These are phyloP conservation scores for Vinca minor DNA, from an alignment of 257 asterid genomes.

Conservation along the genomic window DNA sequence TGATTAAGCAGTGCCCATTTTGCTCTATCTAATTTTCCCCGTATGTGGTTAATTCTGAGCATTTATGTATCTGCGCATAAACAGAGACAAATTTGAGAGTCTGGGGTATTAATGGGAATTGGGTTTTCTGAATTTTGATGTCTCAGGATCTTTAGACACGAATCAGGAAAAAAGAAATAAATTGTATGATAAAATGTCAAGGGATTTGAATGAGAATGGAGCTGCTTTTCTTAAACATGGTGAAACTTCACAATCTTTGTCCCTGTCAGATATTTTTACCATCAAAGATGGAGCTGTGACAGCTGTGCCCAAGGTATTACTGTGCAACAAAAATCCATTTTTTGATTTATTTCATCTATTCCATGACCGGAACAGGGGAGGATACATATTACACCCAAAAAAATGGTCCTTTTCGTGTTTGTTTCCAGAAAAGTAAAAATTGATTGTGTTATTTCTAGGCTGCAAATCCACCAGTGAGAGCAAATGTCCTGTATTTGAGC, in stretches of 20 bases:
- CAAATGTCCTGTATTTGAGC: slow-evolving; percentile 65
- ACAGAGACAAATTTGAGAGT: not conserved
- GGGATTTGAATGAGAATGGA: slow-evolving; percentile 75
- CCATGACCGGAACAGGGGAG: too few species aligned
- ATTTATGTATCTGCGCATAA: too few species aligned
- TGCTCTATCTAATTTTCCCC: not conserved
- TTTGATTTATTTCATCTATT: too few species aligned
- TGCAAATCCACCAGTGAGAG: slow-evolving; percentile 86
- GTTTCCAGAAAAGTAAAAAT: slow-evolving; percentile 11
- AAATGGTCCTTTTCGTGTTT: not conserved
- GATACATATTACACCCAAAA: too few species aligned
- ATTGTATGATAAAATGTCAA: slow-evolving; percentile 63
- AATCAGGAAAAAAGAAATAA: slow-evolving; percentile 55
- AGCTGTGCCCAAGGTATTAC: slow-evolving; percentile 66
- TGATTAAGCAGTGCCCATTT: too few species aligned
- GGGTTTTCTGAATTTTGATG: slow-evolving; percentile 9
- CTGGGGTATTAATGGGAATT: not conserved
- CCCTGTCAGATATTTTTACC: slow-evolving; percentile 71
- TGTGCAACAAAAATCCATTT: not conserved
- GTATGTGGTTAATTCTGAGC: not conserved
- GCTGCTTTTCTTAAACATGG: slow-evolving; percentile 77
- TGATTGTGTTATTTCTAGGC: slow-evolving; percentile 37
- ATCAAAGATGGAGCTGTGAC: slow-evolving; percentile 52
- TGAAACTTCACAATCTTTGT: slow-evolving; percentile 81
- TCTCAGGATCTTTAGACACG: slow-evolving; percentile 36